phyloP scores from a whole-genome alignment of 306 rosid genomes.

The Fragaria iinumae region DNA sequence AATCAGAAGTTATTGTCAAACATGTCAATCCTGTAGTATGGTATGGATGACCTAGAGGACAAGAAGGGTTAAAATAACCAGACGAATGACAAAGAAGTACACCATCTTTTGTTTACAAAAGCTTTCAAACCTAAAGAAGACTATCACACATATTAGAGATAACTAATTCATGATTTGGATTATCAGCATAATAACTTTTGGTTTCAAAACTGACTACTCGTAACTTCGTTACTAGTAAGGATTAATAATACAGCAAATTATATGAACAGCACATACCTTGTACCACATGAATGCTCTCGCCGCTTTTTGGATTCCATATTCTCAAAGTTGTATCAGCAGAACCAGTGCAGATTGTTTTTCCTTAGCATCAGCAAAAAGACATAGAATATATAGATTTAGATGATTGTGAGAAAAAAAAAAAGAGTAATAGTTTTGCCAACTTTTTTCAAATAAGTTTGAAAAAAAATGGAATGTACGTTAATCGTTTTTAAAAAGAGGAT shows the following conservation, averaged over 20 bases:
- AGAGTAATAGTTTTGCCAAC: background rate
- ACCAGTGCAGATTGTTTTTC: conserved; percentile 86
- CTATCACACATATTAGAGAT: background rate
- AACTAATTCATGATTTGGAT: background rate
- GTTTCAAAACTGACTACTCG: background rate
- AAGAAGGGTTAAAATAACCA: conserved; percentile 14
- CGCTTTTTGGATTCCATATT: conserved; percentile 84
- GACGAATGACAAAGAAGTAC: background rate
- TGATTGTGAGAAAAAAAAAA: background rate
- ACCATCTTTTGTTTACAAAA: background rate
- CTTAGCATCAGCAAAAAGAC: conserved; percentile 36
- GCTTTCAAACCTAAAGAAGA: background rate
- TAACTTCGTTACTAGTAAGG: background rate
- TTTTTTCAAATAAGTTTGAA: background rate
- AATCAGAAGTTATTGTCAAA: conserved; percentile 71
- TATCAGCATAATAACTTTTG: background rate
- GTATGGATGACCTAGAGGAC: conserved; percentile 72
- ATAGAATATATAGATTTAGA: conserved; percentile 2
- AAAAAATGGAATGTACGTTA: conserved; percentile 4
- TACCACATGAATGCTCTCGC: conserved; percentile 73
- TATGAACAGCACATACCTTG: conserved; percentile 45
- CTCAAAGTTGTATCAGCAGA: conserved; percentile 89
- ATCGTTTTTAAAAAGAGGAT: background rate
- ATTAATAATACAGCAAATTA: conserved; percentile 7
- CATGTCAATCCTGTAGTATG: conserved; percentile 80